Evolutionary conservation across 2,329 filamentous ascomycete species (phyloP), one percentile per base, ranked within the genome.

Genomic region (Colletotrichum musae): DNA sequence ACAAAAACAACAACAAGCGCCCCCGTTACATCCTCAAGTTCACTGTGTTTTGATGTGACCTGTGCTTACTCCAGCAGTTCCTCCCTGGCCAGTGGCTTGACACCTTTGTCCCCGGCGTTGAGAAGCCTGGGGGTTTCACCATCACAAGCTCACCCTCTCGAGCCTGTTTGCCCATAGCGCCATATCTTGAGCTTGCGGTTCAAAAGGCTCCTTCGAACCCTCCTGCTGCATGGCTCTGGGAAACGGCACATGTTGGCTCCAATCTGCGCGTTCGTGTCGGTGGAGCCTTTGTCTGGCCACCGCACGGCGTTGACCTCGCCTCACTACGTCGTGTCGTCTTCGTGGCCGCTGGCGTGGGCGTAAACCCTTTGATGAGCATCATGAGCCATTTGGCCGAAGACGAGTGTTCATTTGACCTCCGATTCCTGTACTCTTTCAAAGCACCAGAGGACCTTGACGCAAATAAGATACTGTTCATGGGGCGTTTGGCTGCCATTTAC

Each of bases 21-120:
- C 13, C 3, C 15, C 15, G 16, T 43, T 5, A 15, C 13, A 5
- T n/a, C 41, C 15, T 43, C 13, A 6, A 5, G 15, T 43, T 15
- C 16, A 5, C 16, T 5, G 16, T 43, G 47, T 50, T 26, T 7
- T 16, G 21, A 4, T 24, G 21, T 24, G 21, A 59, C 16, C 16
- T 24, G 13, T 39, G 61, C 28, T 70, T 63, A 72, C 65, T 70
- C 75, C 68, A 76, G 51, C 79, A 93, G 86, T 97, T 96, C 80
- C 85, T 90, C 6, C 89, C 94, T 5, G 94, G 94, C 62, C 94
- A 97, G 84, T 97, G 94, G 93, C 86, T 97, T 64, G 94, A 97
- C 78, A 91, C 94, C 6, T 91, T 92, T 77, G 87, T 94, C 61
- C 94, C 94, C 1, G 84, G 83, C 45, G 81, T 93, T 52, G 75